These are phyloP conservation scores for Neurospora sp. DNA, from an alignment of 495 filamentous ascomycete species.

Conservation along the genomic window DNA sequence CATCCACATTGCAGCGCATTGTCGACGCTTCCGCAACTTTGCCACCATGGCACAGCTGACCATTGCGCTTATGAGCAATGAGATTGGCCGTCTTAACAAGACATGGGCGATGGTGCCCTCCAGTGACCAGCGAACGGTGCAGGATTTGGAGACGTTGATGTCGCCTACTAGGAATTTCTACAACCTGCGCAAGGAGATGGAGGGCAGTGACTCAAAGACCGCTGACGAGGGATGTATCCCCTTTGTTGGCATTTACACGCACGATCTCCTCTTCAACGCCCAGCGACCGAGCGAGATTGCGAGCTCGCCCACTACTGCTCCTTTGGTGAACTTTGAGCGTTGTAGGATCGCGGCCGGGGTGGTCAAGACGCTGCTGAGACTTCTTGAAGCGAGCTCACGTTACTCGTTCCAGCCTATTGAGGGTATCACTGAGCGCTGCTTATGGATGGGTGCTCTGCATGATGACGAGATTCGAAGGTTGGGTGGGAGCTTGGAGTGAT, in stretches of 20 bases:
- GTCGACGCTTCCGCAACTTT: constrained; percentile 80
- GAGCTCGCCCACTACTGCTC: constrained; percentile 53
- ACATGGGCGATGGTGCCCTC: constrained; percentile 76
- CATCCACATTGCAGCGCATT: constrained; percentile 84
- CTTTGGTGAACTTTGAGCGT: constrained; percentile 90
- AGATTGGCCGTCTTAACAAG: constrained; percentile 60
- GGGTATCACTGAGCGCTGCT: constrained; percentile 77
- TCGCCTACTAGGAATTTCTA: constrained; percentile 88
- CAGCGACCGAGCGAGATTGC: constrained; percentile 70
- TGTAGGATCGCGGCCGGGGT: constrained; percentile 84
- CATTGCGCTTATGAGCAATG: constrained; percentile 77
- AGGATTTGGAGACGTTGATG: constrained; percentile 73
- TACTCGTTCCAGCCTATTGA: constrained; percentile 80
- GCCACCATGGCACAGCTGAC: constrained; percentile 94
- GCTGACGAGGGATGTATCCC: constrained; percentile 86
- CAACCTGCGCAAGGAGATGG: constrained; percentile 85
- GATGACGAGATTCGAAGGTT: constrained; percentile 67
- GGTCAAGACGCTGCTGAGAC: constrained; percentile 79
- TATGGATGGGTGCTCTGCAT: constrained; percentile 85
- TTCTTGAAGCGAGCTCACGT: constrained; percentile 86
- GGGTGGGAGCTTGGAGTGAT: constrained; percentile 31
- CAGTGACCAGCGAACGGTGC: constrained; percentile 60
- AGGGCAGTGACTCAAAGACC: constrained; percentile 36
- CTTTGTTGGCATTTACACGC: constrained; percentile 90
- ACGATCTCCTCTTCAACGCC: constrained; percentile 93